Conservation (phyloP, 345 rosid genomes). For the Eucalyptus polyanthemos region DNA sequence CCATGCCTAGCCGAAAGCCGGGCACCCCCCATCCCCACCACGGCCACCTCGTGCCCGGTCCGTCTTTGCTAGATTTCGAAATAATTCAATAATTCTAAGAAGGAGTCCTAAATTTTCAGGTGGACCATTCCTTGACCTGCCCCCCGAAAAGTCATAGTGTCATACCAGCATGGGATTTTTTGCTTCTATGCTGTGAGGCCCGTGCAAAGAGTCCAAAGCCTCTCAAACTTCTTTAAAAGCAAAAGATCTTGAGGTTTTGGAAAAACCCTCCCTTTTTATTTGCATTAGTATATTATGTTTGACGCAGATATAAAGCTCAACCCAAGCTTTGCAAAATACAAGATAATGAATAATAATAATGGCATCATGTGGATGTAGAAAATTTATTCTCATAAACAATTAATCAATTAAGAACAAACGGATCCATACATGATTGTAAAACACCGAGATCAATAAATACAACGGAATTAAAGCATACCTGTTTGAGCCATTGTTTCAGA, state of each 20-base stretch:
- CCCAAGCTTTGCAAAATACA: not conserved
- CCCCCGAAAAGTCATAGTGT: not conserved
- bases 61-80: not conserved
- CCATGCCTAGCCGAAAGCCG: not conserved
- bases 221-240: not conserved
- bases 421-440: no score
- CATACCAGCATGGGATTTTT: not conserved
- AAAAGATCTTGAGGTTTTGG: not conserved
- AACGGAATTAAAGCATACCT: no score
- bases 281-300: not conserved
- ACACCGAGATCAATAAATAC: no score
- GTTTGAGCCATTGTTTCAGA: no score
- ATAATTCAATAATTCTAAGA: not conserved
- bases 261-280: not conserved
- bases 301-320: not conserved
- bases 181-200: not conserved
- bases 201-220: not conserved
- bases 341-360: not conserved
- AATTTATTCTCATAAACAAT: no score
- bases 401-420: no score
- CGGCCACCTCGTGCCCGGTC: not conserved
- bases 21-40: not conserved
- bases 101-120: not conserved
- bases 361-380: no score
- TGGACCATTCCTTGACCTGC: not conserved